Base-by-base conservation (phyloP, 371 early-diverging fungal genomes). In the Circinella umbellata region DNA sequence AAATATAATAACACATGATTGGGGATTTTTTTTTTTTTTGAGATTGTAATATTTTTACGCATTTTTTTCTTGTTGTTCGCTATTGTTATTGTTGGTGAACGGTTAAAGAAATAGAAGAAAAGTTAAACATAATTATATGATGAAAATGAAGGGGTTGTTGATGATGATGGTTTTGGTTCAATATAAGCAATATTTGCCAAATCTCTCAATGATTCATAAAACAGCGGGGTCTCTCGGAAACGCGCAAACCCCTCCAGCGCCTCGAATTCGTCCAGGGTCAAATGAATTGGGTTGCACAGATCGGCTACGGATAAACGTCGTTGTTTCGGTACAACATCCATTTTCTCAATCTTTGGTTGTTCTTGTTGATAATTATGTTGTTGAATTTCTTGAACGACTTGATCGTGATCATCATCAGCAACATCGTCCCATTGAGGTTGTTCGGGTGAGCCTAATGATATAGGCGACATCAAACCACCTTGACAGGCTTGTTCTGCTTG, bases 381-480 rank as follows among this genome's bases (percentile, higher is more conserved):
- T 37, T 37, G 60, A 20, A 13, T 17, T 17, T 61, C 38, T 38
- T 61, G 38, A 37, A 17, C 38, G 15, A 17, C 34, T n/a, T 61
- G 61, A 17, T 51, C 47, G 47, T 47, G 9, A 47, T 11, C 34
- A 18, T 59, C 61, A 11, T 38, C 61, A 4, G 14, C 18, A 15
- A 38, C 47, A 37, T 67, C 67, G 3, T 39, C 38, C 51, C 63
- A 55, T 10, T 53, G 53, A 35, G 63, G 35, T 34, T 62, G 63
- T 46, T 71, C 67, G n/a, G 73, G 73, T 37, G 73, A 72, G n/a
- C 73, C 73, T 34, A 72, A 68, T 46, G 73, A 72, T 42, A 72
- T 68, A 39, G 73, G 73, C 17, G 73, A 72, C 69, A 72, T 60
- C 9, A 72, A 64, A 14, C 73, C 72, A 46, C 72, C 69, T 27